phyloP scores from a whole-genome alignment of 805 yeast genomes.

The Komagataella pseudopastoris region DNA sequence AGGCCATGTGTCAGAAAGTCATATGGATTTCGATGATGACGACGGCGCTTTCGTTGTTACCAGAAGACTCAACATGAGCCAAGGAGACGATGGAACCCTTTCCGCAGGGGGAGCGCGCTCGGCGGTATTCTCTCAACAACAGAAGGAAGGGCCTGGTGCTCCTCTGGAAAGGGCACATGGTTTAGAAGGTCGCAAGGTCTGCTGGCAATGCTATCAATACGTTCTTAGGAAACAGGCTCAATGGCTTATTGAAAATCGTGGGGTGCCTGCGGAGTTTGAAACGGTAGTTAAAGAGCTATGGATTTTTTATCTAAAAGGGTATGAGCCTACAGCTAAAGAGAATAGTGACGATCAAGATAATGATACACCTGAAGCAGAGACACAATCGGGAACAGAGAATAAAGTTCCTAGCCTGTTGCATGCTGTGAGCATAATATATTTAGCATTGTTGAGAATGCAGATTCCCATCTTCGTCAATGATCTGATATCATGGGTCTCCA shows the following conservation, averaged over 20 bases:
- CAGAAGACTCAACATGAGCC: slow-evolving; percentile 34
- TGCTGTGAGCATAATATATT: slow-evolving; percentile 15
- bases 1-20: slow-evolving; percentile 83
- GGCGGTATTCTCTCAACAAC: slow-evolving; percentile 1
- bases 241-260: slow-evolving; percentile 20
- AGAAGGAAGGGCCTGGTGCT: background rate
- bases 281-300: slow-evolving; percentile 23
- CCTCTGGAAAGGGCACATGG: background rate
- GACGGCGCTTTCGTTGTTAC: slow-evolving; percentile 40
- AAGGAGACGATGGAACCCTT: slow-evolving; percentile 23
- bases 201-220: slow-evolving; percentile 13
- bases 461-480: slow-evolving; percentile 39
- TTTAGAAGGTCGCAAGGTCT: slow-evolving; percentile 1
- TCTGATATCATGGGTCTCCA: slow-evolving; percentile 24
- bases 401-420: background rate
- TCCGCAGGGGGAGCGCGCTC: slow-evolving; percentile 1
- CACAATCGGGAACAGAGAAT: background rate
- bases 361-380: slow-evolving; percentile 13
- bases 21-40: slow-evolving; percentile 68
- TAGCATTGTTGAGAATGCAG: slow-evolving; percentile 33
- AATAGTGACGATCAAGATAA: slow-evolving; percentile 9
- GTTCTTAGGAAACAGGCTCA: slow-evolving; percentile 34
- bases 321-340: slow-evolving; percentile 1
- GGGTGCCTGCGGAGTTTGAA: slow-evolving; percentile 5
- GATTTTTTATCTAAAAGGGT: slow-evolving; percentile 7